phyloP scores from a whole-genome alignment of 768 basidiomycete genomes.

The Auricularia cornea region DNA sequence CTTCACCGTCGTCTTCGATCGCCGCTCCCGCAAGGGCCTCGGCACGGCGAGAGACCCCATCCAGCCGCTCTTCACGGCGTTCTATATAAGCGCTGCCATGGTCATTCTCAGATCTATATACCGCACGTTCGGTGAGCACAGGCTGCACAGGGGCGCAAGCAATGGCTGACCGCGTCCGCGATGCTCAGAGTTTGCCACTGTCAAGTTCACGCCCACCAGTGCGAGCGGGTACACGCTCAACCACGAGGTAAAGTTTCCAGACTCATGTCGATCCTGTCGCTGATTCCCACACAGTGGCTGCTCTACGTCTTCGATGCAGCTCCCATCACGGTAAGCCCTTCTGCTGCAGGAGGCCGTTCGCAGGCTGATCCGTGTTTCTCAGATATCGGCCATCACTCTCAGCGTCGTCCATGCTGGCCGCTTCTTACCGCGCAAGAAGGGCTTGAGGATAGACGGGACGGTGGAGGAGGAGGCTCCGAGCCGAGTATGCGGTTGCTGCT shows the following conservation, averaged over 20 bases:
- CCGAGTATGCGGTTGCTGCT: neutral
- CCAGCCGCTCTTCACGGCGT: neutral
- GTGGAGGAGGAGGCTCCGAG: neutral
- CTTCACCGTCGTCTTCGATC: conserved; percentile 3
- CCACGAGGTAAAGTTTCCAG: neutral
- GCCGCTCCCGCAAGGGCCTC: neutral
- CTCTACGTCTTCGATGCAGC: conserved; percentile 4
- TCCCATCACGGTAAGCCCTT: conserved; percentile 1
- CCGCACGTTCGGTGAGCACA: neutral
- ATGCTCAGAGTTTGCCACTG: conserved; percentile 3
- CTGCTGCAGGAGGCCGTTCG: neutral
- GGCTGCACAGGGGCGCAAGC: neutral
- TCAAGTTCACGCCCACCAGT: conserved; percentile 1
- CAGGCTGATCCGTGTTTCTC: neutral
- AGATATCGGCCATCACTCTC: neutral
- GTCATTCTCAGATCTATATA: conserved; percentile 4
- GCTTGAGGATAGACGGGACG: conserved; percentile 2
- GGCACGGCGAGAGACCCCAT: neutral
- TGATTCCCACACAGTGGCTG: neutral
- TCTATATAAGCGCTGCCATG: conserved; percentile 1
- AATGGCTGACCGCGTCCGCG: neutral
- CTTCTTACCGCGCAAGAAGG: conserved; percentile 2
- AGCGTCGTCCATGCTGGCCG: neutral
- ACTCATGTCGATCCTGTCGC: too few species aligned
- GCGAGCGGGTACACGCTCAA: conserved; percentile 1